Evolutionary conservation across 768 basidiomycete genomes (phyloP).

Genomic region (Leucosporidium creatinivorum): DNA sequence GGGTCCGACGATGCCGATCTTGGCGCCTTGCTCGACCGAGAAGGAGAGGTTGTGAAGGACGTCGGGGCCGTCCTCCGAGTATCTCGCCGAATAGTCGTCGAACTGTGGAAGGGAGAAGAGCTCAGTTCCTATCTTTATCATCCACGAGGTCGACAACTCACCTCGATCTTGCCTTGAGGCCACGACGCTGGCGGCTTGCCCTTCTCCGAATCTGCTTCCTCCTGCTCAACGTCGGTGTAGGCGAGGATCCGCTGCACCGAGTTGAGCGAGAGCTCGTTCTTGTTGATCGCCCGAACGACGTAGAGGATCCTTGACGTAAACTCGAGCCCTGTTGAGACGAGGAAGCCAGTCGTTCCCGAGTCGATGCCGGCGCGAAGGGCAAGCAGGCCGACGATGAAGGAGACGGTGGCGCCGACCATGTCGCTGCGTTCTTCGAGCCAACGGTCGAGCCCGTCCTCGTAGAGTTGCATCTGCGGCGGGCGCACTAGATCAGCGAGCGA

Average conservation of each 20-base stretch:
- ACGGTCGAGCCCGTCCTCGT: conserved; percentile 19
- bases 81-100: conserved; percentile 38
- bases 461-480: conserved; percentile 16
- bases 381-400: conserved; percentile 30
- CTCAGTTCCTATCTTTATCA: not conserved
- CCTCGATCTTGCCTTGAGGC: conserved; percentile 30
- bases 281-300: conserved; percentile 44
- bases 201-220: conserved; percentile 27
- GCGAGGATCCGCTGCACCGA: conserved; percentile 47
- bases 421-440: conserved; percentile 27
- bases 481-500: too few species aligned
- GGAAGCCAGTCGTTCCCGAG: conserved; percentile 21
- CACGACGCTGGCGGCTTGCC: conserved; percentile 44
- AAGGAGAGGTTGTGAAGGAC: conserved; percentile 75
- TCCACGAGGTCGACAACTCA: not conserved
- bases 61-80: conserved; percentile 76
- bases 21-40: conserved; percentile 66
- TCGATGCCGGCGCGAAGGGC: conserved; percentile 14
- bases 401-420: conserved; percentile 27
- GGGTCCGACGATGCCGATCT: conserved; percentile 80
- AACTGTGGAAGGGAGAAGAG: conserved; percentile 5
- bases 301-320: conserved; percentile 45
- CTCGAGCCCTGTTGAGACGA: conserved; percentile 18
- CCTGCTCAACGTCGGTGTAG: conserved; percentile 36
- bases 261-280: conserved; percentile 40